phyloP scores from a whole-genome alignment of 768 basidiomycete genomes.

The Leccinum broughii region DNA sequence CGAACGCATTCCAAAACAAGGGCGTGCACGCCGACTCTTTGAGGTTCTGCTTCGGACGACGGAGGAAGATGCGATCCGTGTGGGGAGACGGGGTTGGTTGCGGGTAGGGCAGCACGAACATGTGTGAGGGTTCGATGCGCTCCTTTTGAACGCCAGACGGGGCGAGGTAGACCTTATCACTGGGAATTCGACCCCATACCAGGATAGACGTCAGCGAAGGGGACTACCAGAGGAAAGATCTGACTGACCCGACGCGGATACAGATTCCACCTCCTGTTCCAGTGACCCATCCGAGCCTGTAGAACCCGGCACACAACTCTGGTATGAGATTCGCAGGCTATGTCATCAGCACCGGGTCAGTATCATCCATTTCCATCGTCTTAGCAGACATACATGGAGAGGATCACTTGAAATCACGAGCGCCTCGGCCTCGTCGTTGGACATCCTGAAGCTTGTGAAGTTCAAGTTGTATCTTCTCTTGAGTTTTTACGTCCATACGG shows the following conservation, averaged over 20 bases:
- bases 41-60: constrained; percentile 66
- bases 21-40: constrained; percentile 91
- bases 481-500: not conserved
- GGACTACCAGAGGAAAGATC: not conserved
- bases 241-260: constrained; percentile 63
- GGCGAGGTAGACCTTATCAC: constrained; percentile 81
- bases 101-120: constrained; percentile 84
- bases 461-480: no score
- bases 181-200: constrained; percentile 23
- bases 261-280: constrained; percentile 85
- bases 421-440: constrained; percentile 38
- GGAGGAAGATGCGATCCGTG: constrained; percentile 73
- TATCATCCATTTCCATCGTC: not conserved
- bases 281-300: constrained; percentile 89
- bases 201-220: not conserved
- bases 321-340: constrained; percentile 93
- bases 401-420: constrained; percentile 64
- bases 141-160: constrained; percentile 93
- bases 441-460: constrained; percentile 11
- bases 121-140: constrained; percentile 77
- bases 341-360: not conserved
- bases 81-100: constrained; percentile 57
- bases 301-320: constrained; percentile 81
- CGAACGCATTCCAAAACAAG: constrained; percentile 91
- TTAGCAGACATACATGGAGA: constrained; percentile 48